Evolutionary conservation across 2,329 filamentous ascomycete genomes (phyloP), one percentile per base, ranked within the genome.

Genomic region (Trichophyton equinum): DNA sequence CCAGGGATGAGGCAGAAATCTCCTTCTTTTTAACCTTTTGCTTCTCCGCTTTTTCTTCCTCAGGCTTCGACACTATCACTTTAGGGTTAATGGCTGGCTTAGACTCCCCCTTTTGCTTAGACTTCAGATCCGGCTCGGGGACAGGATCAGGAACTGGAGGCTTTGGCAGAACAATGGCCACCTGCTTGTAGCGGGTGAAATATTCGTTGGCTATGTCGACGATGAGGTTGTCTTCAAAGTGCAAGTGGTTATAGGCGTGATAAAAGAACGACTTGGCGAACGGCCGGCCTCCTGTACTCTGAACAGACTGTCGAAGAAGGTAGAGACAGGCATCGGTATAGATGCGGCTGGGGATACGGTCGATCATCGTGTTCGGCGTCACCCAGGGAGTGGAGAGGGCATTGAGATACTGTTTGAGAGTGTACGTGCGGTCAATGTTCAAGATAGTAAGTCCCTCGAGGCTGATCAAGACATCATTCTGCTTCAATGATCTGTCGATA

Each of bases 391-490:
- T 60, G 3, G 74, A 74, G 11, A 77, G 68, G 4, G 73, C 68
- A 61, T 71, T 74, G 6, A 77, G 69, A 15, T 73, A 68, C 33
- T 73, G 73, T 62, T 77, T 77, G 63, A 77, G 71, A 13, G 72
- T 76, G 61, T 76, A 76, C 61, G 77, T 74, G 44, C 75, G 74
- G 66, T 77, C 75, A 64, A 77, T 73, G 59, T 72, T 76, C 9
- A 77, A 68, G 6, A 77, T 64, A 0, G 75, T 76, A 38, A 77
- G 65, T 1, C 75, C 75, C 62, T 77, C 75, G 51, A 74, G 72
- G 60, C 71, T 74, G 67, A 76, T 76, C 38, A 77, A 67, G 38
- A 77, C 71, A 59, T 77, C 74, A 60, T 76, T 75, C 62, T 77
- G 75, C 44, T 74, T 64, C 46, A 77, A 72, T 5, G 75, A 76